Evolutionary conservation across 2,329 filamentous ascomycete genomes (phyloP).

Genomic region (Pseudopyrenochaeta lycopersici): DNA sequence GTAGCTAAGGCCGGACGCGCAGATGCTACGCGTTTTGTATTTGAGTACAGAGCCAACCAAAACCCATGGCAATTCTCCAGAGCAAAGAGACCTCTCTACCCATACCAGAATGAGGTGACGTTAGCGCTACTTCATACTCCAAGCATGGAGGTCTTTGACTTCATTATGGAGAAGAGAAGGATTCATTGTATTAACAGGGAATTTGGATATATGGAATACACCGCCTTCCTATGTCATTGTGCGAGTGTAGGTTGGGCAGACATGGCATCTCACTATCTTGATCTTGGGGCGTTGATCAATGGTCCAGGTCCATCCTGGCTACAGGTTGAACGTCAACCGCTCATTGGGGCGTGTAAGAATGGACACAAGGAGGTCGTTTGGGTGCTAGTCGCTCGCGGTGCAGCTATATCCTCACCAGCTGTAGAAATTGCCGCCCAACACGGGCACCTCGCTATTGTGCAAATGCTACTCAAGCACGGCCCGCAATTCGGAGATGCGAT

Average conservation of each 20-base stretch:
- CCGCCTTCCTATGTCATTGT: slow-evolving; percentile 1
- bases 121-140: slow-evolving; percentile 2
- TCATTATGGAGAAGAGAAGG: slow-evolving; percentile 1
- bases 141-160: slow-evolving; percentile 3
- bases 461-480: neutral
- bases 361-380: neutral
- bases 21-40: neutral
- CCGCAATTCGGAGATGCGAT: neutral
- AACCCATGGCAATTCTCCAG: neutral
- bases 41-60: neutral
- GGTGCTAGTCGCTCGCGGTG: neutral
- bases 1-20: neutral
- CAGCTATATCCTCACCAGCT: neutral
- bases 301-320: neutral
- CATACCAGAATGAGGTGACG: neutral
- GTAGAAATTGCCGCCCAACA: neutral
- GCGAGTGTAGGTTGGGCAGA: slow-evolving; percentile 7
- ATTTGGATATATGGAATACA: slow-evolving; percentile 1
- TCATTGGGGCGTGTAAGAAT: neutral
- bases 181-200: neutral
- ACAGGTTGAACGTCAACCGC: neutral
- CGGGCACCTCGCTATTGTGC: neutral
- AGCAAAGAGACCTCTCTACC: neutral
- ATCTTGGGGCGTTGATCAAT: slow-evolving; percentile 5
- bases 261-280: slow-evolving; percentile 4